Base-by-base conservation (phyloP, 2,329 filamentous ascomycete genomes). In the Aspergillus pseudoterreus region DNA sequence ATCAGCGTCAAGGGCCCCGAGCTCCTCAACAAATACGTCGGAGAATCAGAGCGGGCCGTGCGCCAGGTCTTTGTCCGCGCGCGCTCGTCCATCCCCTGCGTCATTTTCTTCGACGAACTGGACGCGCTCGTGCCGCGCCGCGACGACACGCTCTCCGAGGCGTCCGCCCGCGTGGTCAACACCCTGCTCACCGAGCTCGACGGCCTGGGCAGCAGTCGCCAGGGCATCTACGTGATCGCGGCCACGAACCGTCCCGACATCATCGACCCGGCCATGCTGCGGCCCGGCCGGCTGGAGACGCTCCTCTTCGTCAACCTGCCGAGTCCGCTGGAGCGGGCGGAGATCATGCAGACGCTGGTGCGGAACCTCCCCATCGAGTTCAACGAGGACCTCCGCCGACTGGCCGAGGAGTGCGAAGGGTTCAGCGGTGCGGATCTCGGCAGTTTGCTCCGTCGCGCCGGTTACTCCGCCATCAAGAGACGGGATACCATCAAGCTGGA, bases 1-100 rank as follows among this genome's bases (percentile, higher is more conserved):
- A 99, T 99, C 71, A 91, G 90, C 47, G 90, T 99, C 72, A 96
- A 96, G 71, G 94, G 94, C 0, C 94, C 94, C 0, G 94, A 99
- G 69, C 78, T 99, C 9, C 81, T 99, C 43, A 97, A 97, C 78
- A 99, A 97, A 72, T 99, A 92, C 68, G 92, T 99, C 9, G 94
- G 94, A 59, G 94, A 99, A 72, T 95, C 90, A 6, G 94, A 99
- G 73, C 87, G 92, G 10, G 90, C 92, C 0, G 88, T 99, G 1
- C 85, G 94, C 19, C 90, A 95, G 68, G 87, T 97, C 0, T 99
- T 99, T 71, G 83, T 86, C 57, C 86, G 92, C 14, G 94, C 94
- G 1, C 83, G 92, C 47, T 88, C 88, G 1, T 92, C 88, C 6
- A 82, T 91, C 0, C 94, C 94, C 1, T 97, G 92, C 66, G 90